Conservation (phyloP, 495 filamentous ascomycete genomes). For the Cercophora newfieldiana region DNA sequence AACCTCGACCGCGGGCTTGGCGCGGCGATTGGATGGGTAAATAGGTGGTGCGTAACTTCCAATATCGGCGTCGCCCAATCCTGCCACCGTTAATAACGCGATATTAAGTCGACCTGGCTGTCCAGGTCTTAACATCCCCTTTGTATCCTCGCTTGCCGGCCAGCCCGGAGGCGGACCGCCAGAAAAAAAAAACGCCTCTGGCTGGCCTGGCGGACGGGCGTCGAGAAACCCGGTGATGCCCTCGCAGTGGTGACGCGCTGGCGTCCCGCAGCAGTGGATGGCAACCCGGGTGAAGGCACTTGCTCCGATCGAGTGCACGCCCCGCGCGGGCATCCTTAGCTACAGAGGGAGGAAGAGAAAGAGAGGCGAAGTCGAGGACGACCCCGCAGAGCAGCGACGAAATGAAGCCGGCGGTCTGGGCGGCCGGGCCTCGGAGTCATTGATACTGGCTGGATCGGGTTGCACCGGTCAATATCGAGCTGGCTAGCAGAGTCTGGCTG, state of each 20-base stretch:
- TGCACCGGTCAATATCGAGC: conserved; percentile 6
- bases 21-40: conserved; percentile 31
- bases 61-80: conserved; percentile 23
- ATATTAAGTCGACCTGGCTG: conserved; percentile 19
- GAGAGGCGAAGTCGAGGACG: neutral
- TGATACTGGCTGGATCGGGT: neutral
- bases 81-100: conserved; percentile 25
- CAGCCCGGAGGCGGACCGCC: neutral
- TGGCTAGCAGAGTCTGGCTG: conserved; percentile 7
- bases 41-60: conserved; percentile 14
- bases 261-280: neutral
- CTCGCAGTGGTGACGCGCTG: neutral
- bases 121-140: conserved; percentile 13
- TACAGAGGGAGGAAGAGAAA: too few species aligned
- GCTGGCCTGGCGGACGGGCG: neutral
- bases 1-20: neutral
- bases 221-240: neutral
- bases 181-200: neutral
- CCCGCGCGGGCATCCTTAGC: too few species aligned
- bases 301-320: neutral
- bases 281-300: neutral
- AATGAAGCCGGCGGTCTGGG: neutral
- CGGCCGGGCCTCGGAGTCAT: neutral
- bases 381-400: neutral
- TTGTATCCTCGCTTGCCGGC: conserved; percentile 13